Percentiles rank a stretch among this genome's conserved stretches.
These are phyloP conservation scores for Pichia nakasei DNA, from an alignment of 805 yeast species.

Conservation along the genomic window DNA sequence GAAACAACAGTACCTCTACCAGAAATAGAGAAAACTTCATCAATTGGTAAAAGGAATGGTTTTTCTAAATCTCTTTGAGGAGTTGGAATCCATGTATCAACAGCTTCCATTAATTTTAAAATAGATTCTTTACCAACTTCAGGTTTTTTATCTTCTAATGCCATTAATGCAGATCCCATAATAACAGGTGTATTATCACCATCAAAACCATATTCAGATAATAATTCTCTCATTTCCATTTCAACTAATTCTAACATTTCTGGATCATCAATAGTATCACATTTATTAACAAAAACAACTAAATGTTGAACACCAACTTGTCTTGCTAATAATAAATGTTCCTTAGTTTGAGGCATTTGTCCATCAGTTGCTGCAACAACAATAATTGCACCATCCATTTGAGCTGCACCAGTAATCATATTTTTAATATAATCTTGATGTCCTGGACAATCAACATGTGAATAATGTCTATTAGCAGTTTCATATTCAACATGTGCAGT, in stretches of 20 bases:
- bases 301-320: slow-evolving; percentile 98
- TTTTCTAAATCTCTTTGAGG: slow-evolving; percentile 94
- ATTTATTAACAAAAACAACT: slow-evolving; percentile 97
- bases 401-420: slow-evolving; percentile 99
- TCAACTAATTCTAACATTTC: slow-evolving; percentile 99
- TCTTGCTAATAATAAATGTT: slow-evolving; percentile 95
- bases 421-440: slow-evolving; percentile 98
- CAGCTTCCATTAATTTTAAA: slow-evolving; percentile 75
- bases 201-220: slow-evolving; percentile 86
- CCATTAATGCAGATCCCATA: slow-evolving; percentile 98
- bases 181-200: slow-evolving; percentile 97
- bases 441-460: slow-evolving; percentile 98
- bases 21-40: slow-evolving; percentile 94
- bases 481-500: slow-evolving; percentile 98
- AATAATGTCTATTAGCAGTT: slow-evolving; percentile 90
- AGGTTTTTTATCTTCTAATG: slow-evolving; percentile 78
- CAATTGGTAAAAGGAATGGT: slow-evolving; percentile 95
- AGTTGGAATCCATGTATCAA: slow-evolving; percentile 92
- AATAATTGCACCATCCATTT: slow-evolving; percentile 98
- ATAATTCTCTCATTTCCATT: slow-evolving; percentile 99
- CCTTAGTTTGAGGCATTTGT: slow-evolving; percentile 99
- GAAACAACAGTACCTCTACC: slow-evolving; percentile 99
- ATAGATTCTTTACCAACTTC: slow-evolving; percentile 90
- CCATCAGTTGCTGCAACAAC: slow-evolving; percentile 99
- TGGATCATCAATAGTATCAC: slow-evolving; percentile 95